A percentile compares a stretch with the other conserved stretches of the same genome.
phyloP scores from a whole-genome alignment of 345 rosid species.

The Rhodomyrtus tomentosa region DNA sequence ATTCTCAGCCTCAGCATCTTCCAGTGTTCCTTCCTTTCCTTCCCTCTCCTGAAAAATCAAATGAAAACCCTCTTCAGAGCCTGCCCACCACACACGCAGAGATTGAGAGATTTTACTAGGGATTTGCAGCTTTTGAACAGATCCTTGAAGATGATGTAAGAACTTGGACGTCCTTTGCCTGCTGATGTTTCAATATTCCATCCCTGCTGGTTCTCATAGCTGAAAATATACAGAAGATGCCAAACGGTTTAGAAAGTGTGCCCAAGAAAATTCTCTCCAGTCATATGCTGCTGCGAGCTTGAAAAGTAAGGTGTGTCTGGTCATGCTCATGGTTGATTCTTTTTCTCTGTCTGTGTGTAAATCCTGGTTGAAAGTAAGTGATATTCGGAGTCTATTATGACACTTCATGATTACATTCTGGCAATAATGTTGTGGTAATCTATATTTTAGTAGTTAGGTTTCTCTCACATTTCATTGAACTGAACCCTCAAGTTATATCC shows the following conservation, averaged over 20 bases:
- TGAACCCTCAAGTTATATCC: background rate
- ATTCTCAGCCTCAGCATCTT: background rate
- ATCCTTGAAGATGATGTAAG: conserved; percentile 39
- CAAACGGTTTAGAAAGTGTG: background rate
- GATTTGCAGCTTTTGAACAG: conserved; percentile 24
- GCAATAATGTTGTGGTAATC: no score
- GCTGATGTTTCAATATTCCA: background rate
- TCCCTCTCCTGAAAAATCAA: background rate
- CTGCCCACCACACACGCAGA: background rate
- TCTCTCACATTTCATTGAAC: no score
- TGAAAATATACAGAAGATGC: background rate
- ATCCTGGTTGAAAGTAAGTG: background rate
- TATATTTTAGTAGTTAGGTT: no score
- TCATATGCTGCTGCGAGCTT: background rate
- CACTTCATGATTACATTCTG: no score
- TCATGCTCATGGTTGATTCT: background rate
- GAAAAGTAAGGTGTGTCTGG: background rate
- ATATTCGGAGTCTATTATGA: background rate
- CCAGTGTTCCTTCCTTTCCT: background rate
- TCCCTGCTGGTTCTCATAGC: background rate
- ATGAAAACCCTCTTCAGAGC: background rate
- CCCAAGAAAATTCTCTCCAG: background rate
- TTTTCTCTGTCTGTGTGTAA: background rate
- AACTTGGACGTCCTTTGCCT: conserved; percentile 6
- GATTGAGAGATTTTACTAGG: background rate